phyloP scores from a whole-genome alignment of 1,284 basidiomycete species.

The Rhodofomes roseus region DNA sequence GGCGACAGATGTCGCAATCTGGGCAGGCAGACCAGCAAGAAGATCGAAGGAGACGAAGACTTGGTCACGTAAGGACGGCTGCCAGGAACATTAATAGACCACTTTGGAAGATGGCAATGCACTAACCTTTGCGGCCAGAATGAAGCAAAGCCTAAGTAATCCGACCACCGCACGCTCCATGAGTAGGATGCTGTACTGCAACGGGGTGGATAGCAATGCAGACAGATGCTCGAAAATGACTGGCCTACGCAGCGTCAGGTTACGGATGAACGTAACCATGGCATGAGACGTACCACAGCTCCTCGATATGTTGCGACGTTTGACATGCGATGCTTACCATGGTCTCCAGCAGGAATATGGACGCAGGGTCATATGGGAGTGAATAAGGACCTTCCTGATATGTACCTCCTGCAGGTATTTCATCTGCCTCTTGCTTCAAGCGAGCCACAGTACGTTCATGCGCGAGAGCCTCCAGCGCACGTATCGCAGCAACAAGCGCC shows the following conservation, averaged over 20 bases:
- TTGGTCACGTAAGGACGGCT: conserved; percentile 71
- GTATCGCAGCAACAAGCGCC: conserved; percentile 78
- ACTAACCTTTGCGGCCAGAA: conserved; percentile 74
- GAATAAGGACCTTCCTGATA: conserved; percentile 39
- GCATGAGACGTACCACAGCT: conserved; percentile 68
- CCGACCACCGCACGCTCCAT: conserved; percentile 97
- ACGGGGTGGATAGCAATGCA: conserved; percentile 72
- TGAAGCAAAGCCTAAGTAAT: conserved; percentile 74
- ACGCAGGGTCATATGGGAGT: conserved; percentile 91
- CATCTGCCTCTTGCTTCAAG: conserved; percentile 65
- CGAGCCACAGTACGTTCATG: conserved; percentile 81
- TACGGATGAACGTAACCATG: background rate
- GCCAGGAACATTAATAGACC: background rate
- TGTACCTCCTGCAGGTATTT: conserved; percentile 33
- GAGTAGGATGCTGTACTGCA: conserved; percentile 83
- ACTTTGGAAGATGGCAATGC: too few species aligned
- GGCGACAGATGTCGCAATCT: conserved; percentile 80
- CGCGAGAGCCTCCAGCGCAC: conserved; percentile 86
- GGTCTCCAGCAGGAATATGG: conserved; percentile 90
- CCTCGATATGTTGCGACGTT: conserved; percentile 73
- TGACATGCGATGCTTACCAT: conserved; percentile 87
- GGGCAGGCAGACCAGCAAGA: conserved; percentile 74
- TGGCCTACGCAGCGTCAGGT: conserved; percentile 53
- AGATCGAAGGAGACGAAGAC: conserved; percentile 92
- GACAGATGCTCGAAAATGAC: conserved; percentile 91